Evolutionary conservation across 2,329 filamentous ascomycete genomes (phyloP).

Genomic region (Trichoderma sp.): DNA sequence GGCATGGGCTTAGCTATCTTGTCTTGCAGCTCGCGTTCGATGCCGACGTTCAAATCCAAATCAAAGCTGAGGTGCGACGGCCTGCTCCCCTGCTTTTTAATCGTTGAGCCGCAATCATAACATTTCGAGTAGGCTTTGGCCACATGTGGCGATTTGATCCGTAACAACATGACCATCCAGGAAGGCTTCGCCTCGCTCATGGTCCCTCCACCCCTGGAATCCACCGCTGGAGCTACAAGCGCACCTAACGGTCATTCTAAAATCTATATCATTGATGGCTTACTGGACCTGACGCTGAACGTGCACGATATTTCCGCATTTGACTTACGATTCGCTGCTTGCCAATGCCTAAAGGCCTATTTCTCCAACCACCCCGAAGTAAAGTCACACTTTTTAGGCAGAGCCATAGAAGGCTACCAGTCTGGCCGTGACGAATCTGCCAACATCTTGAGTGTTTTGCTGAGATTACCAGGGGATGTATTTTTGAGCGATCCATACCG

Average conservation of each 20-base stretch:
- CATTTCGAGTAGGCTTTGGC: constrained; percentile 61
- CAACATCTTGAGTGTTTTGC: constrained; percentile 81
- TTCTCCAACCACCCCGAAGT: constrained; percentile 79
- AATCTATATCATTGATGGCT: constrained; percentile 89
- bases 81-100: constrained; percentile 12
- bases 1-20: constrained; percentile 74
- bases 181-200: constrained; percentile 86
- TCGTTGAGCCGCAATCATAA: constrained; percentile 17
- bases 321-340: constrained; percentile 79
- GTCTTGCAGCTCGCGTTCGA: constrained; percentile 82
- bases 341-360: constrained; percentile 90
- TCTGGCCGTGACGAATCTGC: constrained; percentile 76
- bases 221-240: constrained; percentile 34
- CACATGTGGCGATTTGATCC: constrained; percentile 85
- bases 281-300: constrained; percentile 78
- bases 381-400: constrained; percentile 76
- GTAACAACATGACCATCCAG: constrained; percentile 74
- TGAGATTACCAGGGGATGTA: constrained; percentile 62
- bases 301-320: constrained; percentile 65
- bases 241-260: constrained; percentile 53
- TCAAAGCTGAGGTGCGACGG: constrained; percentile 70
- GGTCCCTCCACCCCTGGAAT: constrained; percentile 58
- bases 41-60: constrained; percentile 66
- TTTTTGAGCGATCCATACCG: constrained; percentile 77
- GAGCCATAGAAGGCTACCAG: constrained; percentile 84